A percentile compares a stretch with the other conserved stretches of the same genome.
phyloP scores from a whole-genome alignment of 2,329 filamentous ascomycete genomes.

The Colletotrichum sp. region DNA sequence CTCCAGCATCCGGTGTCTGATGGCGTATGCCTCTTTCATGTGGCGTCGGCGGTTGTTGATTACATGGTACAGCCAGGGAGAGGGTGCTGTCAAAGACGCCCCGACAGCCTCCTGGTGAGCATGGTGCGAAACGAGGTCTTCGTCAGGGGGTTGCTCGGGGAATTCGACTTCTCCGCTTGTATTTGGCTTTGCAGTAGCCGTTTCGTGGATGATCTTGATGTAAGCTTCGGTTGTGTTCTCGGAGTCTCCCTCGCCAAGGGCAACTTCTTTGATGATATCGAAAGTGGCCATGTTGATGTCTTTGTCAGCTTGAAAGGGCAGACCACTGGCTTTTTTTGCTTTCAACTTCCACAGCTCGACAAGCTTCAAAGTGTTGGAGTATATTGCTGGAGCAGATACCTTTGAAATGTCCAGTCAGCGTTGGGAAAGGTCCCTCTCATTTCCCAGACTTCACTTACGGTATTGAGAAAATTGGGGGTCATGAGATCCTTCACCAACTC shows the following conservation, averaged over 20 bases:
- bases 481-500: background rate
- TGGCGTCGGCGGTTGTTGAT: background rate
- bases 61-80: background rate
- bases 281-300: background rate
- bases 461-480: background rate
- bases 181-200: background rate
- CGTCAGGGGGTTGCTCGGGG: background rate
- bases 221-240: background rate
- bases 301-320: background rate
- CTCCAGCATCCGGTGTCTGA: background rate
- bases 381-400: background rate
- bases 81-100: background rate
- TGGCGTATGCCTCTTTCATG: background rate
- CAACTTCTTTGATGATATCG: background rate
- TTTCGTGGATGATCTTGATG: background rate
- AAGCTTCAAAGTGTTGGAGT: background rate
- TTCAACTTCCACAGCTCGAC: background rate
- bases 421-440: accelerated
- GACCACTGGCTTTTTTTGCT: background rate
- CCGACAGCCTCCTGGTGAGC: background rate
- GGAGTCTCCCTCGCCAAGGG: background rate
- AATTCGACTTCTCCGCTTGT: background rate
- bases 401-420: accelerated
- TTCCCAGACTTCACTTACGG: background rate
- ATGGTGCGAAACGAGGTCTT: background rate